Conservation (phyloP, 73 alveolate genomes). For the Urostyla sp. region DNA sequence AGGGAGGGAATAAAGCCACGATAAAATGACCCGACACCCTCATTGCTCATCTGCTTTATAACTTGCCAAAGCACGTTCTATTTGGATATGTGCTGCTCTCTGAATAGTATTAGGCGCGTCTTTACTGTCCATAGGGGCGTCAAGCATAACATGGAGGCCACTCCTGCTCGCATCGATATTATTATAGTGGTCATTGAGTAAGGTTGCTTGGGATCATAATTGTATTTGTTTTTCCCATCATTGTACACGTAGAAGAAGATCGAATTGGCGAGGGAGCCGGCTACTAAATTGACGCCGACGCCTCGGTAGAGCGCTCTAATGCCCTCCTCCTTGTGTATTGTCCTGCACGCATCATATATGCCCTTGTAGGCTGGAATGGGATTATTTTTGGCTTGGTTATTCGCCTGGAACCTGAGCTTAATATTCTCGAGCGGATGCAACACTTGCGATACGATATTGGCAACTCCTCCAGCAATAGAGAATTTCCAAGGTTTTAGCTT, state of each 20-base stretch:
- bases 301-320: constrained; percentile 61
- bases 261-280: constrained; percentile 50
- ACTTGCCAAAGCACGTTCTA: constrained; percentile 7
- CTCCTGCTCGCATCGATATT: constrained; percentile 59
- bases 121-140: constrained; percentile 72
- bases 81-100: constrained; percentile 14
- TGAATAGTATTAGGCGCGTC: constrained; percentile 53
- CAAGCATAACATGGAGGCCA: constrained; percentile 37
- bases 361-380: constrained; percentile 68
- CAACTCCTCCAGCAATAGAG: constrained; percentile 58
- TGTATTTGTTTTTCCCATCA: constrained; percentile 42
- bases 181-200: constrained; percentile 15
- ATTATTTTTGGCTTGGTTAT: constrained; percentile 57
- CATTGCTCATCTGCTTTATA: constrained; percentile 8
- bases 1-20: constrained; percentile 62
- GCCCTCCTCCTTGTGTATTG: constrained; percentile 62
- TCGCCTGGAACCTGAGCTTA: constrained; percentile 56
- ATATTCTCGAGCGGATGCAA: constrained; percentile 72
- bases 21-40: constrained; percentile 60
- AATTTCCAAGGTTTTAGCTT: constrained; percentile 60
- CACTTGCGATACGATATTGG: constrained; percentile 20
- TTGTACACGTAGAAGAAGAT: constrained; percentile 57
- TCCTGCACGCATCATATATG: constrained; percentile 32
- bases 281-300: constrained; percentile 47
- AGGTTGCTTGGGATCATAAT: constrained; percentile 31